Evolutionary conservation across 2,329 filamentous ascomycete genomes (phyloP).

Genomic region (Botrytis porri): DNA sequence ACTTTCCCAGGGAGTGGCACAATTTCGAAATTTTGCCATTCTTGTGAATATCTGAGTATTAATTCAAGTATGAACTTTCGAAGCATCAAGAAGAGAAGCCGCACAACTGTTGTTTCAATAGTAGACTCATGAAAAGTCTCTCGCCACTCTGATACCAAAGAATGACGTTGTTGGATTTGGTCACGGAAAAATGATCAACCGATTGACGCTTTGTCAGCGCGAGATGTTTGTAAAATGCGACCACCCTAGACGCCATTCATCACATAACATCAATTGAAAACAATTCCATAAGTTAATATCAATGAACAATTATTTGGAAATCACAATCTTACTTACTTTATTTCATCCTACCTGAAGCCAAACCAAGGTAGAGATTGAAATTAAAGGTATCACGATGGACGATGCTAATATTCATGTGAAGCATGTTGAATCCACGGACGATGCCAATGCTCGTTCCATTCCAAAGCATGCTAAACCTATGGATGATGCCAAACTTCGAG

Average conservation of each 20-base stretch:
- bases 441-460: neutral
- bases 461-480: neutral
- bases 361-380: neutral
- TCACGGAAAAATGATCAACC: constrained; percentile 5
- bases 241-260: neutral
- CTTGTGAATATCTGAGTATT: too few species aligned
- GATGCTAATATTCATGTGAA: neutral
- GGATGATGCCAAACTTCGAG: neutral
- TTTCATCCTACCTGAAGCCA: neutral
- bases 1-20: neutral
- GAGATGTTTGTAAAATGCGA: too few species aligned
- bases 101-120: too few species aligned
- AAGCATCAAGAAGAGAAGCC: too few species aligned
- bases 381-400: neutral
- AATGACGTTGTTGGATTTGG: neutral
- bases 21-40: neutral
- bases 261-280: neutral
- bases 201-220: neutral
- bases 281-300: neutral
- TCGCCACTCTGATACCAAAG: too few species aligned
- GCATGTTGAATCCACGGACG: constrained; percentile 2
- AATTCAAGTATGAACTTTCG: too few species aligned
- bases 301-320: neutral
- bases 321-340: neutral
- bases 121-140: too few species aligned